These are phyloP conservation scores for Sclerotinia glacialis DNA, from an alignment of 2,329 filamentous ascomycete genomes.

Conservation along the genomic window DNA sequence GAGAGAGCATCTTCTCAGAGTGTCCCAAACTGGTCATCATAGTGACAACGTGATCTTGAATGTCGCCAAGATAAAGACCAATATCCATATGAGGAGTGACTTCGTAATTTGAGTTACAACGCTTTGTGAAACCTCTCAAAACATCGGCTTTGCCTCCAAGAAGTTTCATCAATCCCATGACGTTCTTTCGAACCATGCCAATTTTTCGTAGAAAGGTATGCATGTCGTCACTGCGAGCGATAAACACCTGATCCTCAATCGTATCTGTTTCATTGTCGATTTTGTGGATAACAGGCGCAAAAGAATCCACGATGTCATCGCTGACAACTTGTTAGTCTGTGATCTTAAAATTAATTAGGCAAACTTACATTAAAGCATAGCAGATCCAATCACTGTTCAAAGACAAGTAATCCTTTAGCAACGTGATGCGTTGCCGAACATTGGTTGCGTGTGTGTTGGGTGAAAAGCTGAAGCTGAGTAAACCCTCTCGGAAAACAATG, in stretches of 20 bases:
- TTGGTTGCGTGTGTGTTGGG: conserved; percentile 83
- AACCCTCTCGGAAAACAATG: conserved; percentile 92
- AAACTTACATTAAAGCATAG: conserved; percentile 86
- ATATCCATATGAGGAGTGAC: conserved; percentile 96
- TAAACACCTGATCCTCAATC: conserved; percentile 94
- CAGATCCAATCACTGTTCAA: conserved; percentile 98
- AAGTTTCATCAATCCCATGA: conserved; percentile 88
- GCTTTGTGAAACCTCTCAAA: conserved; percentile 94
- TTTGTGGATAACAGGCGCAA: conserved; percentile 82
- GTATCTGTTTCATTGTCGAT: conserved; percentile 86
- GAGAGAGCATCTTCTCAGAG: conserved; percentile 95
- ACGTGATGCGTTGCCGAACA: conserved; percentile 86
- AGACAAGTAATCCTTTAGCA: conserved; percentile 90
- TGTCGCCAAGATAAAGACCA: conserved; percentile 92
- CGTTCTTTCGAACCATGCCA: conserved; percentile 87
- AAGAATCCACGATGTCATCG: conserved; percentile 96
- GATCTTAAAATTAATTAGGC: neutral
- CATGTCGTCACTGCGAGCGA: conserved; percentile 86
- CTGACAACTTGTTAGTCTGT: conserved; percentile 43
- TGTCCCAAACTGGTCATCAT: conserved; percentile 97
- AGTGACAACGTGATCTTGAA: conserved; percentile 98
- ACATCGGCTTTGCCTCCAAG: conserved; percentile 98
- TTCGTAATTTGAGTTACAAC: conserved; percentile 96
- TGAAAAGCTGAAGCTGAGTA: conserved; percentile 89
- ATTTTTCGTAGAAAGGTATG: conserved; percentile 83